Evolutionary conservation across 495 filamentous ascomycete genomes (phyloP).

Genomic region (Penicillium lagena): DNA sequence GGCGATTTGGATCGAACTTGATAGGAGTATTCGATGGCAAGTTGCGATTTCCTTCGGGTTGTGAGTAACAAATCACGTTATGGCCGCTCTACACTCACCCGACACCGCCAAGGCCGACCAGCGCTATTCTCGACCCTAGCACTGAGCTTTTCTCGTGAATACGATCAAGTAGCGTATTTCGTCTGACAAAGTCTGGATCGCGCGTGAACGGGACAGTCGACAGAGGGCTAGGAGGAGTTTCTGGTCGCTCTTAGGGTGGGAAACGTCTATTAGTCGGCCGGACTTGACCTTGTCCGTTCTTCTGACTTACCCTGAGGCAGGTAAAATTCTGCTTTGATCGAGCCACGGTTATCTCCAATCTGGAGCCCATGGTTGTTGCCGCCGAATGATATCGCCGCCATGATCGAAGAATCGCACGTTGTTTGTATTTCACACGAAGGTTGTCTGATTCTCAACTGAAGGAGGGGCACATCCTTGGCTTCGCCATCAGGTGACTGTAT

Average conservation of each 20-base stretch:
- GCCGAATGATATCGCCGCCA: background rate
- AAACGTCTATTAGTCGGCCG: too few relatives aligned
- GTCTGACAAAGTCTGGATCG: slow-evolving; percentile 26
- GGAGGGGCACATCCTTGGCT: background rate
- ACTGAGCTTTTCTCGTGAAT: slow-evolving; percentile 15
- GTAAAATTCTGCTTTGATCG: background rate
- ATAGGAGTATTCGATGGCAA: slow-evolving; percentile 35
- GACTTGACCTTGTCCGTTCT: too few relatives aligned
- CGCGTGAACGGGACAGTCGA: slow-evolving; percentile 20
- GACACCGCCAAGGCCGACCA: background rate
- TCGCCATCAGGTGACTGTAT: background rate
- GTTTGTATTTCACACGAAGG: background rate
- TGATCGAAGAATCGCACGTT: slow-evolving; percentile 1
- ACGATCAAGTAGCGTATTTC: slow-evolving; percentile 12
- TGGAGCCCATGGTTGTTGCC: background rate
- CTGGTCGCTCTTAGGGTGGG: background rate
- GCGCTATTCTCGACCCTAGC: slow-evolving; percentile 17
- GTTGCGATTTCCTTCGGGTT: slow-evolving; percentile 26
- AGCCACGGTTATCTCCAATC: background rate
- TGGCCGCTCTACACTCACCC: slow-evolving; percentile 8
- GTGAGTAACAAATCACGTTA: background rate
- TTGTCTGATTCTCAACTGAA: too few relatives aligned
- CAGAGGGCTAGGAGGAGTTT: slow-evolving; percentile 8
- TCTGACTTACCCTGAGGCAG: background rate
- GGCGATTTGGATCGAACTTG: slow-evolving; percentile 22